Percentiles rank a stretch among this genome's conserved stretches.
phyloP scores from a whole-genome alignment of 495 filamentous ascomycete genomes.

The Ascobolus immersus region DNA sequence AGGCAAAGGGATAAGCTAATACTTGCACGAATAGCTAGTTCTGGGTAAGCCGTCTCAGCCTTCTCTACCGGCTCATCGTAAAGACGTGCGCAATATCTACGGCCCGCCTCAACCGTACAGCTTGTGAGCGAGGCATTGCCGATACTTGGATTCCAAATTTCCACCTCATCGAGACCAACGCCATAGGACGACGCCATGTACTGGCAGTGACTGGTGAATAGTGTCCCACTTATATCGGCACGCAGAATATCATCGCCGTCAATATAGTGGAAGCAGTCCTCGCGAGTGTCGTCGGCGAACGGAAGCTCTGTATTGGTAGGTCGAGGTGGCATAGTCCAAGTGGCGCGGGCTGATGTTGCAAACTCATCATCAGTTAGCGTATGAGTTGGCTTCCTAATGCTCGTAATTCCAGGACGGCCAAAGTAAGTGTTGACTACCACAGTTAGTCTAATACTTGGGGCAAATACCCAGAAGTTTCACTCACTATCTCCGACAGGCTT shows the following conservation, averaged over 20 bases:
- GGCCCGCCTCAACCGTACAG: too few species aligned
- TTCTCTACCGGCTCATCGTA: too few species aligned
- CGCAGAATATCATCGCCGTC: conserved; percentile 2
- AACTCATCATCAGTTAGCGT: too few species aligned
- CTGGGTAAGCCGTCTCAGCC: too few species aligned
- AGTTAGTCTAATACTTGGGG: background rate
- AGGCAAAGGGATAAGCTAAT: too few species aligned
- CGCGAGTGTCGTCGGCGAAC: conserved; percentile 8
- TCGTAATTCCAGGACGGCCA: background rate
- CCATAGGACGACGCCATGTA: conserved; percentile 1
- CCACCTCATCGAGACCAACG: conserved; percentile 2
- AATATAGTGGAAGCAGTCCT: conserved; percentile 9
- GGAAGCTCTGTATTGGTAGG: conserved; percentile 1
- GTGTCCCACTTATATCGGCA: conserved; percentile 1
- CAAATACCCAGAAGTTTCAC: conserved; percentile 2
- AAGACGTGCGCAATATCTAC: too few species aligned
- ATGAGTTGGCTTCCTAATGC: too few species aligned
- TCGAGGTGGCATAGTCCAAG: too few species aligned
- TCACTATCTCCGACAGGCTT: conserved; percentile 14
- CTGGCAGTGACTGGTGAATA: conserved; percentile 4
- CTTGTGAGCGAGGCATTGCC: background rate
- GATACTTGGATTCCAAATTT: conserved; percentile 2
- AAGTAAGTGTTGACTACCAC: background rate
- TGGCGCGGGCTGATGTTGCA: too few species aligned
- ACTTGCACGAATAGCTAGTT: too few species aligned